Percentiles rank a stretch among this genome's conserved stretches.
phyloP scores from a whole-genome alignment of 23 red algal genomes.

The Gracilaria gracilis region DNA sequence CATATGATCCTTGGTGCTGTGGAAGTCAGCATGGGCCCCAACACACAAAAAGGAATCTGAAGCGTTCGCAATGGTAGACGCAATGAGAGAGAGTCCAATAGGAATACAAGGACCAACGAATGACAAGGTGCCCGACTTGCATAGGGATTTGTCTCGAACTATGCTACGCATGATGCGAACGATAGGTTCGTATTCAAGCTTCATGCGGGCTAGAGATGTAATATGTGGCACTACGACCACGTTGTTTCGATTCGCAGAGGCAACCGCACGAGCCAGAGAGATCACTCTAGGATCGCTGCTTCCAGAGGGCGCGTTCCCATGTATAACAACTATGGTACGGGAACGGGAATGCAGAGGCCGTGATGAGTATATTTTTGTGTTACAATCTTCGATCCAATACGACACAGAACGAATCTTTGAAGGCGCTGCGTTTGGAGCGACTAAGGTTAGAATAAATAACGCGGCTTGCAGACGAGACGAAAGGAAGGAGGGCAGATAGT shows the following conservation, averaged over 20 bases:
- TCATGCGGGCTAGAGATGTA: constrained; percentile 2
- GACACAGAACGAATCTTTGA: constrained; percentile 19
- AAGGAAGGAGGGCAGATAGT: constrained; percentile 18
- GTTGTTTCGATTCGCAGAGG: constrained; percentile 40
- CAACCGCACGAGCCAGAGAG: constrained; percentile 43
- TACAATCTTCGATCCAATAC: constrained; percentile 24
- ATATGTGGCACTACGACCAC: constrained; percentile 65
- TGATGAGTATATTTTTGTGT: constrained; percentile 11
- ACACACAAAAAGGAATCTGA: constrained; percentile 42
- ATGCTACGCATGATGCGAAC: constrained; percentile 34
- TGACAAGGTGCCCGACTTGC: constrained; percentile 27
- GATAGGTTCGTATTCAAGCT: constrained; percentile 40
- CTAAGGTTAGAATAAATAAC: constrained; percentile 16
- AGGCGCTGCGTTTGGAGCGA: not conserved
- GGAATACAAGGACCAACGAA: constrained; percentile 55
- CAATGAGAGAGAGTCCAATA: constrained; percentile 51
- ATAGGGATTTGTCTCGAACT: constrained; percentile 21
- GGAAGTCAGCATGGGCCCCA: constrained; percentile 51
- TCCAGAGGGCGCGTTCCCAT: constrained; percentile 45
- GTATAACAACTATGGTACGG: constrained; percentile 59
- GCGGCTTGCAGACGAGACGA: constrained; percentile 31
- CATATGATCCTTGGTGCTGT: constrained; percentile 1
- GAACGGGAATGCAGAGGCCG: not conserved
- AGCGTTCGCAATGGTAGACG: constrained; percentile 3
- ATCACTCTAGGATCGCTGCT: constrained; percentile 55